phyloP scores from a whole-genome alignment of 1,284 basidiomycete species.

The Heterobasidion parviporum region DNA sequence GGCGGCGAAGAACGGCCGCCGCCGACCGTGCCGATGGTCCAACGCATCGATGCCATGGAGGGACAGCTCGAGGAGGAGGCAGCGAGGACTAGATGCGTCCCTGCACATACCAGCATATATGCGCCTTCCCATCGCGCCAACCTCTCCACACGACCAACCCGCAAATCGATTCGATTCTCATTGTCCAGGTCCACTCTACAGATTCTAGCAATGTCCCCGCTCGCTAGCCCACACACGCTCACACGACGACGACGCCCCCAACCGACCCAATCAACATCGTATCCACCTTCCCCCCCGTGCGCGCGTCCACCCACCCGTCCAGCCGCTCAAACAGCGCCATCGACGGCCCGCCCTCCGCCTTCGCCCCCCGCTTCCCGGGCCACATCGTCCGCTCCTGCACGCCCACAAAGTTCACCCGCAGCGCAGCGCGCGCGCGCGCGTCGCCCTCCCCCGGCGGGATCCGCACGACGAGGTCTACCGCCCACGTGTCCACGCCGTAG shows the following conservation, averaged over 20 bases:
- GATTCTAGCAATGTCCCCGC: too few species aligned
- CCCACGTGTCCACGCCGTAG: slow-evolving; percentile 68
- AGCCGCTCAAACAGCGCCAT: slow-evolving; percentile 62
- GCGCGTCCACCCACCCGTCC: slow-evolving; percentile 57
- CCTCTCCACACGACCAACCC: too few species aligned
- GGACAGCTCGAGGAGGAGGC: too few species aligned
- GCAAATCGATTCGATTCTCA: too few species aligned
- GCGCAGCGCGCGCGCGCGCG: slow-evolving; percentile 16
- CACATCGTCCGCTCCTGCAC: slow-evolving; percentile 73
- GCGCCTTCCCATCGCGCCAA: too few species aligned
- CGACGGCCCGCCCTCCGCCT: slow-evolving; percentile 42
- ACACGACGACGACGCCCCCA: slow-evolving; percentile 43
- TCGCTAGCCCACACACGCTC: background rate
- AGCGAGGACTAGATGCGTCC: too few species aligned
- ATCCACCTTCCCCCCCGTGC: slow-evolving; percentile 54
- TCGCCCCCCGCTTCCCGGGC: slow-evolving; percentile 60
- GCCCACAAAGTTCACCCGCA: slow-evolving; percentile 61
- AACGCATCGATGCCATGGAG: too few species aligned
- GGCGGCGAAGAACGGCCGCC: too few species aligned
- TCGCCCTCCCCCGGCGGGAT: slow-evolving; percentile 21
- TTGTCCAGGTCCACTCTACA: too few species aligned
- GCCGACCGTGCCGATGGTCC: too few species aligned
- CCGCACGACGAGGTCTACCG: slow-evolving; percentile 63
- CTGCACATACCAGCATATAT: too few species aligned
- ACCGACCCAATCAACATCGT: slow-evolving; percentile 61